Conservation (phyloP, 768 basidiomycete genomes). For the Boletus reticuloceps region DNA sequence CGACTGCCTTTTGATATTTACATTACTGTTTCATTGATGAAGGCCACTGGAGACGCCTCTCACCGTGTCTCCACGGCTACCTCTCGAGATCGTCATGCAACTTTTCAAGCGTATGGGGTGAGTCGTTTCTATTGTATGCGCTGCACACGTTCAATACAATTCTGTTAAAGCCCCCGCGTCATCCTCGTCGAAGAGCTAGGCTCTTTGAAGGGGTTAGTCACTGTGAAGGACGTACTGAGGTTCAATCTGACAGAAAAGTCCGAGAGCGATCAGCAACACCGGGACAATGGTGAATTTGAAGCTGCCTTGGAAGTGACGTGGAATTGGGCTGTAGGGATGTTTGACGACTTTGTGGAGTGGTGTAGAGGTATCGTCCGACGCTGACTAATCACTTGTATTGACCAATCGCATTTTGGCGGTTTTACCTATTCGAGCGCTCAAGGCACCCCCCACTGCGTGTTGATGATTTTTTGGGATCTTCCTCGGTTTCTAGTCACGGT, state of each 20-base stretch:
- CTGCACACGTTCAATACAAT: not conserved
- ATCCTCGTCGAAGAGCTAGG: constrained; percentile 92
- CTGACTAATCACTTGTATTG: constrained; percentile 7
- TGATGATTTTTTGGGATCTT: too few relatives aligned
- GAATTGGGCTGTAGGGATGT: constrained; percentile 46
- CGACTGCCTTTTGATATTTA: not conserved
- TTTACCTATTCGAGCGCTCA: not conserved
- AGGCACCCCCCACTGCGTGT: too few relatives aligned
- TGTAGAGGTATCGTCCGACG: constrained; percentile 23
- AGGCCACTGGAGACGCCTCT: constrained; percentile 71
- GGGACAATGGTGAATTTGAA: constrained; percentile 66
- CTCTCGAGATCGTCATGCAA: constrained; percentile 96
- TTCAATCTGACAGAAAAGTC: constrained; percentile 68
- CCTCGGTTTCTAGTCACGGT: too few relatives aligned
- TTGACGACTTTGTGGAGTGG: constrained; percentile 32
- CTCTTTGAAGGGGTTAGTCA: constrained; percentile 78
- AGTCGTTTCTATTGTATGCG: constrained; percentile 29
- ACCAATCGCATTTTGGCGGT: not conserved
- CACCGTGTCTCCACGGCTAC: constrained; percentile 87
- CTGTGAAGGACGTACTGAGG: constrained; percentile 92
- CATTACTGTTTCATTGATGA: constrained; percentile 1
- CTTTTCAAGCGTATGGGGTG: constrained; percentile 98
- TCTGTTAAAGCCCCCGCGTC: constrained; percentile 74
- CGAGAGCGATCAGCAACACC: constrained; percentile 46
- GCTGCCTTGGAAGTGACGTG: constrained; percentile 60